Evolutionary conservation across 1,284 basidiomycete species (phyloP), one percentile per base, ranked within the genome.

Genomic region (Trametes sp.): DNA sequence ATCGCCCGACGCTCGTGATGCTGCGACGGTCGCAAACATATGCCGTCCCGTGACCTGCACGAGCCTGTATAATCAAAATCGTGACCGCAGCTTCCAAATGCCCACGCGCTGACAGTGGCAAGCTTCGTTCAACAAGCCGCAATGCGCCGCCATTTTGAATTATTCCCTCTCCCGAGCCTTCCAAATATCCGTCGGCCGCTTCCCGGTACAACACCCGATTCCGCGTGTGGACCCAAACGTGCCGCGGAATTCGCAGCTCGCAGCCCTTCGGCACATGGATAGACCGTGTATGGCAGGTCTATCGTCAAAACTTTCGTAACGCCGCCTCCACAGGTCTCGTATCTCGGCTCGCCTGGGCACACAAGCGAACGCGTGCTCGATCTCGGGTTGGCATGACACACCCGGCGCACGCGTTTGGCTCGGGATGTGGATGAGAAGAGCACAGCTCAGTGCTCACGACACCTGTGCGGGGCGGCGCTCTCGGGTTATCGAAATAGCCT

Each of bases 371-470:
- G 44, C 26, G 23, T 13, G 31, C 35, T 26, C 59, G 36, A 35
- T 50, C 38, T 19, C 38, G 19, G 8, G 52, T 49, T 50, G 45
- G 59, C 45, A 49, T 54, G 59, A 54, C 59, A 59, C 45, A 54
- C 33, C 14, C 21, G 16, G 14, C 42, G 50, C 31, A 53, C 26
- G 49, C 21, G 21, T 42, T 21, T 54, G 45, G 53, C 36, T 38
- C 58, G 23, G n/a, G 26, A 19, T 1, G 2, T 13, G 33, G 44
- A 33, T 24, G 44, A 33, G 58, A 54, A 59, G 33, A 14, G 26
- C 44, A 26, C 35, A 2, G 44, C 14, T 54, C 58, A 28, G 33
- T 9, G 3, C 44, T 33, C 42, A 14, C 4, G 13, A n/a, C 38
- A 41, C 7, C 14, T 14, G 35, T 19, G 19, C 33, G 14, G 9